A percentile compares a stretch with the other conserved stretches of the same genome.
phyloP scores from a whole-genome alignment of 1,284 basidiomycete species.

The Sanguinoderma infundibulare region DNA sequence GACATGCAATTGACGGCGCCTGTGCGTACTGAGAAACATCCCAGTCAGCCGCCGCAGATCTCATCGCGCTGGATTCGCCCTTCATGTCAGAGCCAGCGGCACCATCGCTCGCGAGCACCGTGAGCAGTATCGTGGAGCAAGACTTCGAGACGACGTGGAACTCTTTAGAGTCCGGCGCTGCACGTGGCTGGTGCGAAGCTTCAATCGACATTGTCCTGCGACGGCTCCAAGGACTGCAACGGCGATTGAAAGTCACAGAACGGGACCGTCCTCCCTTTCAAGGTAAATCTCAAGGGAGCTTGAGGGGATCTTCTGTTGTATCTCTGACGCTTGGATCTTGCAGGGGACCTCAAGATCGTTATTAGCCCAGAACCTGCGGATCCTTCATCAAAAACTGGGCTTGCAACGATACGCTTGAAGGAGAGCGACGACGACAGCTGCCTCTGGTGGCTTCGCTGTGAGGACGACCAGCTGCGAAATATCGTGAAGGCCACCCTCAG shows the following conservation, averaged over 20 bases:
- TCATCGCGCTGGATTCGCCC: slow-evolving; percentile 73
- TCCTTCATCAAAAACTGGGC: slow-evolving; percentile 19
- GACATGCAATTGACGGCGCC: not conserved
- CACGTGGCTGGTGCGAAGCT: slow-evolving; percentile 69
- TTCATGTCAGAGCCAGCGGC: slow-evolving; percentile 52
- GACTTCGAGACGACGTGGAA: slow-evolving; percentile 65
- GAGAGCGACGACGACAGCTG: slow-evolving; percentile 73
- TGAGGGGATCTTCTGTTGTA: not conserved
- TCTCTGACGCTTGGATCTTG: not conserved
- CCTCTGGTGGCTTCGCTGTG: slow-evolving; percentile 71
- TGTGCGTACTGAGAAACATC: not conserved
- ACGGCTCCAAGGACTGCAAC: slow-evolving; percentile 52
- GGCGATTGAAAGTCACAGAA: slow-evolving; percentile 53
- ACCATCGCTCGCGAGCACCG: slow-evolving; percentile 19
- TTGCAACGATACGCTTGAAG: slow-evolving; percentile 57
- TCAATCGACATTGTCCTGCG: slow-evolving; percentile 56
- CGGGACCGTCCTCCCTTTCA: slow-evolving; percentile 60
- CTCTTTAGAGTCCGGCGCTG: slow-evolving; percentile 44
- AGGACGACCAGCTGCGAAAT: slow-evolving; percentile 39
- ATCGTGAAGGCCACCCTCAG: slow-evolving; percentile 27
- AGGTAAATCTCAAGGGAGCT: slow-evolving; percentile 42
- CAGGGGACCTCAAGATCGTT: slow-evolving; percentile 69
- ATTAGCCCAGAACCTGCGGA: slow-evolving; percentile 34
- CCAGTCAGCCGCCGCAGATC: slow-evolving; percentile 44
- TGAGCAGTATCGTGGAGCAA: slow-evolving; percentile 28